Conservation (phyloP, 2,329 filamentous ascomycete species). For the Phoma sp. region DNA sequence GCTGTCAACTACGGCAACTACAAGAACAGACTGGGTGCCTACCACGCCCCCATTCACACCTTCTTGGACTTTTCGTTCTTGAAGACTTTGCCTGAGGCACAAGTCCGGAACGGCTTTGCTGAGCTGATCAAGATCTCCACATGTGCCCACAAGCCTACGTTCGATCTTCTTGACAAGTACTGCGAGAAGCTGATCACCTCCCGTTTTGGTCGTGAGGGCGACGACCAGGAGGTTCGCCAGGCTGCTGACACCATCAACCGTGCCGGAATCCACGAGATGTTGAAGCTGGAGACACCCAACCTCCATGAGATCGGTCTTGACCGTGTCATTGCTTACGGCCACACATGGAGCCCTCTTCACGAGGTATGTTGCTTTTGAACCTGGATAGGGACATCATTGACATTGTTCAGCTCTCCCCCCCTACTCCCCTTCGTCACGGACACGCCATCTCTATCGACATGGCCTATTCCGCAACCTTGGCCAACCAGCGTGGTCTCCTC, state of each 20-base stretch:
- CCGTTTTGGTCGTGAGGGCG: constrained; percentile 68
- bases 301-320: constrained; percentile 76
- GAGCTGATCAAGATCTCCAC: constrained; percentile 79
- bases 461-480: constrained; percentile 75
- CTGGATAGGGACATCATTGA: constrained; percentile 11
- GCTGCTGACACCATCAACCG: constrained; percentile 72
- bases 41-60: constrained; percentile 74
- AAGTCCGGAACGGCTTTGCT: constrained; percentile 76
- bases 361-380: constrained; percentile 42
- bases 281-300: constrained; percentile 75
- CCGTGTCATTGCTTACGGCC: constrained; percentile 75
- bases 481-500: constrained; percentile 67
- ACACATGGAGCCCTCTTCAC: constrained; percentile 76
- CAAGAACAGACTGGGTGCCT: constrained; percentile 76
- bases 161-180: constrained; percentile 71
- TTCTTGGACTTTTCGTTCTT: constrained; percentile 77
- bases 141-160: constrained; percentile 70
- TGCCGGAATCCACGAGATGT: constrained; percentile 74
- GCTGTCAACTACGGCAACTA: constrained; percentile 78
- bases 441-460: constrained; percentile 79
- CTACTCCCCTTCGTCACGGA: constrained; percentile 72
- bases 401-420: constrained; percentile 63
- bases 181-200: constrained; percentile 71
- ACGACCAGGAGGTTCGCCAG: constrained; percentile 62
- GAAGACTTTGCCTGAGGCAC: constrained; percentile 69